Evolutionary conservation across 345 rosid species (phyloP), one percentile per base, ranked within the genome.

Genomic region (Camelina laxa): DNA sequence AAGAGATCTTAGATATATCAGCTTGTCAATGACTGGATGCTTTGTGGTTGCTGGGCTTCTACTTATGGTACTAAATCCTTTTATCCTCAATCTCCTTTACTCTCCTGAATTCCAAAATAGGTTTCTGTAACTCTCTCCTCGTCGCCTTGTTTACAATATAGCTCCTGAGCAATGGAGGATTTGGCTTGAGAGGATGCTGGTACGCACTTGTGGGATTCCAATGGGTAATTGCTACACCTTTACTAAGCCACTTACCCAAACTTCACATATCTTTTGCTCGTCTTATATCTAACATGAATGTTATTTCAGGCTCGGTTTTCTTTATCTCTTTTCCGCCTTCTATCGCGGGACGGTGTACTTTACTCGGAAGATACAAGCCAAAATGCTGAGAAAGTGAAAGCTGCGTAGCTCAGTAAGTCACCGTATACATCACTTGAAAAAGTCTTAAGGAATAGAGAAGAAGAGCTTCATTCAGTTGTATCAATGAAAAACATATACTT

Each of bases 181-280:
- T 78, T 30, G 93, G 97, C 38, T 80, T 89, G 81, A 71, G 81
- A 41, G 91, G 90, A 74, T 87, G 89, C 80, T 89, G 96, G 97
- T 87, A 45, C 16, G 76, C 84, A 7, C 88, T 89, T 22, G 80
- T 85, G 14, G 93, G 88, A 66, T 91, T 91, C 73, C 96, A 85
- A 73, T 89, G 89, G 97, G 97, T 89, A 89, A 11, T 3, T 54
- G 19, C 71, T 50, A 59, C 16, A 14, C 51, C 42, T 24, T 30
- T 49, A 14, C 45, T 73, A 61, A 51, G 56, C 67, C 60, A 62
- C 45, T 15, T 48, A 16, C 5, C 5, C 22, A 44, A 59, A 30
- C 22, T 48, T 48, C 4, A 15, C 14, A 38, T 56, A 44, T 56
- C 38, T 69, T 62, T 53, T n/a, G 36, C 65, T 74, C 67, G 63